A percentile compares a stretch with the other conserved stretches of the same genome.
Conservation (phyloP, 352 stramenopile species). For the Pythium inflatum region DNA sequence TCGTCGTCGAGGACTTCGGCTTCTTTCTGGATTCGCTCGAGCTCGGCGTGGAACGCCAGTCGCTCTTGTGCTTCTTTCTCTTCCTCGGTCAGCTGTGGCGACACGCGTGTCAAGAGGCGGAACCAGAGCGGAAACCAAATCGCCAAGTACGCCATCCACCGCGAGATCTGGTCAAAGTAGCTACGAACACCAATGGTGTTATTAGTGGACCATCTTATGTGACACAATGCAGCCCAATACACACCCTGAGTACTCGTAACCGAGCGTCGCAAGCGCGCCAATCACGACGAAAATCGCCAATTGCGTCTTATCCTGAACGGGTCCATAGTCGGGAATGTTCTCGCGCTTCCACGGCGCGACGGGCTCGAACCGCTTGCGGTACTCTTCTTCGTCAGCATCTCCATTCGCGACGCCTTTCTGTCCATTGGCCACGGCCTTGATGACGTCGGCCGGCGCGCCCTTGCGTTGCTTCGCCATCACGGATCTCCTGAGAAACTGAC, state of each 20-base stretch:
- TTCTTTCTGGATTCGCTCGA: slow-evolving; percentile 43
- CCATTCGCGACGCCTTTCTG: not conserved
- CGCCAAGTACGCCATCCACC: slow-evolving; percentile 72
- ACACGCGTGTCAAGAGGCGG: slow-evolving; percentile 68
- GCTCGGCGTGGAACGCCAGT: slow-evolving; percentile 51
- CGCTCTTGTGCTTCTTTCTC: slow-evolving; percentile 56
- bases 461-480: slow-evolving; percentile 39
- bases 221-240: not conserved
- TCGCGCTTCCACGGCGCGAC: slow-evolving; percentile 82
- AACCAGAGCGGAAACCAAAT: slow-evolving; percentile 88
- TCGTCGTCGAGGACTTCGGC: slow-evolving; percentile 32
- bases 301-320: slow-evolving; percentile 62
- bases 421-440: slow-evolving; percentile 34
- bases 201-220: not conserved
- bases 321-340: slow-evolving; percentile 81
- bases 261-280: slow-evolving; percentile 61
- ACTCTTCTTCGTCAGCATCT: slow-evolving; percentile 55
- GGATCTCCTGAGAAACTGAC: slow-evolving; percentile 13
- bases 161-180: slow-evolving; percentile 75
- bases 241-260: slow-evolving; percentile 75
- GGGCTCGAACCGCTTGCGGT: slow-evolving; percentile 69
- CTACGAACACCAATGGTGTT: slow-evolving; percentile 16
- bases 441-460: slow-evolving; percentile 29
- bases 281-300: slow-evolving; percentile 71
- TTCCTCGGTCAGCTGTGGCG: slow-evolving; percentile 61